Evolutionary conservation across 331 rosid genomes (phyloP).

Genomic region (Malus hybrid): DNA sequence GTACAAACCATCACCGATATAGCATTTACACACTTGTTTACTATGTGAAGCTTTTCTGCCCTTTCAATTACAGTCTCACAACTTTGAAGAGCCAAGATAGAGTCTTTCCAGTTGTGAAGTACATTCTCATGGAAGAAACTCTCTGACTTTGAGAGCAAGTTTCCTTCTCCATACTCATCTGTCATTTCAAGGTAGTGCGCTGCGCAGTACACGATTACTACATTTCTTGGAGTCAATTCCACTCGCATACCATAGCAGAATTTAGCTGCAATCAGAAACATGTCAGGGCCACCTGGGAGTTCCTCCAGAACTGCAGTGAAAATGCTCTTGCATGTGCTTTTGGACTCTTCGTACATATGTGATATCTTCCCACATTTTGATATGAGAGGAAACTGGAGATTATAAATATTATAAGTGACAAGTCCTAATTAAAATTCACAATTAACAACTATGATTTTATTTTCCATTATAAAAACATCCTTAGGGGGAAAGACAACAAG

Average conservation of each 20-base stretch:
- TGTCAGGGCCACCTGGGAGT: slow-evolving; percentile 83
- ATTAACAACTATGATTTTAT: not conserved
- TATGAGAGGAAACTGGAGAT: slow-evolving; percentile 82
- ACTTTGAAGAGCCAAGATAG: slow-evolving; percentile 83
- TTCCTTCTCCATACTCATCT: slow-evolving; percentile 72
- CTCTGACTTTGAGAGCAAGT: slow-evolving; percentile 67
- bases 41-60: slow-evolving; percentile 66
- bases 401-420: slow-evolving; percentile 7
- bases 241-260: slow-evolving; percentile 69
- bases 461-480: not conserved
- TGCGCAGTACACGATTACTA: slow-evolving; percentile 53
- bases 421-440: slow-evolving; percentile 16
- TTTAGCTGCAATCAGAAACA: slow-evolving; percentile 58
- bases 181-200: slow-evolving; percentile 90
- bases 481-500: not conserved
- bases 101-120: slow-evolving; percentile 85
- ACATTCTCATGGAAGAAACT: slow-evolving; percentile 56
- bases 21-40: slow-evolving; percentile 64
- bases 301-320: slow-evolving; percentile 48
- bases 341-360: slow-evolving; percentile 43
- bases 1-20: slow-evolving; percentile 90
- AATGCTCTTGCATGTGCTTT: slow-evolving; percentile 24
- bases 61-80: slow-evolving; percentile 49
- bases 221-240: slow-evolving; percentile 71
- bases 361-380: slow-evolving; percentile 78